phyloP scores from a whole-genome alignment of 2,329 filamentous ascomycete species.

The Fusarium concolor region DNA sequence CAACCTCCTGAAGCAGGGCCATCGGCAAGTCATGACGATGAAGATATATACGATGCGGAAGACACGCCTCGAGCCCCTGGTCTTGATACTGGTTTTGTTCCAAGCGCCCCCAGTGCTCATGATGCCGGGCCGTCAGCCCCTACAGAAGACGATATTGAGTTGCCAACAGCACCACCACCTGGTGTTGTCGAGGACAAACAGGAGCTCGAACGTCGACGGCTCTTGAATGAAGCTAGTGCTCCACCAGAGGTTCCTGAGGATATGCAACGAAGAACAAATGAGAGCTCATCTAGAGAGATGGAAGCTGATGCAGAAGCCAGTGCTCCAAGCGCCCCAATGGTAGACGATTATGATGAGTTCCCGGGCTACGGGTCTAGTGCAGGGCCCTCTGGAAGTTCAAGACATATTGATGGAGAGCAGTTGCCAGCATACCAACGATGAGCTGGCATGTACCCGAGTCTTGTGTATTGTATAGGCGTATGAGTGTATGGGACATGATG shows the following conservation, averaged over 20 bases:
- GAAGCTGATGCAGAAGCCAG: constrained; percentile 58
- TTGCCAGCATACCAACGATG: constrained; percentile 56
- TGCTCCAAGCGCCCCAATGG: constrained; percentile 69
- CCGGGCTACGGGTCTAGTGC: constrained; percentile 45
- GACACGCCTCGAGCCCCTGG: constrained; percentile 49
- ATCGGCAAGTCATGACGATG: constrained; percentile 51
- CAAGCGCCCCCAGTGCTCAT: constrained; percentile 17
- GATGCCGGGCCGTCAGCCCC: constrained; percentile 56
- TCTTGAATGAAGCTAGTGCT: constrained; percentile 73
- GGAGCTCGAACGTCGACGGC: constrained; percentile 75
- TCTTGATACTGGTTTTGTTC: constrained; percentile 22
- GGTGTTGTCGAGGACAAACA: constrained; percentile 75
- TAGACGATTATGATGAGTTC: constrained; percentile 68
- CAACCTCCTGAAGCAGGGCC: constrained; percentile 63
- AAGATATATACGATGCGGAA: constrained; percentile 63
- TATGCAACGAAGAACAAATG: constrained; percentile 53
- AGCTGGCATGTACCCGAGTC: constrained; percentile 23
- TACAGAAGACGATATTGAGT: constrained; percentile 58
- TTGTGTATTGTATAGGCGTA: constrained; percentile 25
- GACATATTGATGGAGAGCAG: constrained; percentile 48
- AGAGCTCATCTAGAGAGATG: constrained; percentile 46
- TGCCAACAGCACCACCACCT: constrained; percentile 48
- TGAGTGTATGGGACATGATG: constrained; percentile 21
- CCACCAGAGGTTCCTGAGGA: constrained; percentile 70
- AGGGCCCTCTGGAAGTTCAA: constrained; percentile 39